Evolutionary conservation across 1,284 basidiomycete genomes (phyloP).

Genomic region (Ustilago crameri): DNA sequence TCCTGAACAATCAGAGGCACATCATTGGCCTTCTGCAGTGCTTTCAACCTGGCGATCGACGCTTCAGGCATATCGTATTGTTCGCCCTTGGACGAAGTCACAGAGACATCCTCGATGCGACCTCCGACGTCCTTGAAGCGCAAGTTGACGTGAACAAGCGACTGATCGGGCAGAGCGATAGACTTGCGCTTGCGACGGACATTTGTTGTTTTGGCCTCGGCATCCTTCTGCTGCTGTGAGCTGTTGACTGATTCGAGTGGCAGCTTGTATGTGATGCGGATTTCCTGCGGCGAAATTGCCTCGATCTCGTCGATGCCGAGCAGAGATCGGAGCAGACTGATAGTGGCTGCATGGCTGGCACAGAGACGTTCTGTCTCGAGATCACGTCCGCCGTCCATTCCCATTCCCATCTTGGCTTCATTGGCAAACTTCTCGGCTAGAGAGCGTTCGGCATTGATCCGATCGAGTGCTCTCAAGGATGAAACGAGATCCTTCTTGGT

Average conservation of each 20-base stretch:
- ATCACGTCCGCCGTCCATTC: slow-evolving; percentile 55
- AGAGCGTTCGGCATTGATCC: slow-evolving; percentile 57
- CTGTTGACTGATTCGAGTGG: slow-evolving; percentile 32
- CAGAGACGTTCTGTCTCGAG: slow-evolving; percentile 58
- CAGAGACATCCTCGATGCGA: slow-evolving; percentile 39
- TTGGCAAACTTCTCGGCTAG: slow-evolving; percentile 59
- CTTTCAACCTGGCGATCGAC: slow-evolving; percentile 35
- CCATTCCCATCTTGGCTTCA: slow-evolving; percentile 59
- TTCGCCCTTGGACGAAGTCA: slow-evolving; percentile 45
- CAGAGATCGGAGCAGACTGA: slow-evolving; percentile 40
- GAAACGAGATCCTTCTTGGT: slow-evolving; percentile 59
- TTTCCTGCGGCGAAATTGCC: slow-evolving; percentile 30
- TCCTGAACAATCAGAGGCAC: slow-evolving; percentile 52
- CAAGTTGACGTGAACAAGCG: slow-evolving; percentile 38
- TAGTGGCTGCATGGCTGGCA: slow-evolving; percentile 45
- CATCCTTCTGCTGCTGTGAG: slow-evolving; percentile 14
- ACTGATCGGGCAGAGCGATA: slow-evolving; percentile 36
- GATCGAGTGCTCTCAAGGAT: slow-evolving; percentile 49
- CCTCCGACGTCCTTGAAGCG: slow-evolving; percentile 51
- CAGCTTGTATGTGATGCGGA: slow-evolving; percentile 47
- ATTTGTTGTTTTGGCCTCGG: slow-evolving; percentile 7
- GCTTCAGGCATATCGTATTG: slow-evolving; percentile 50
- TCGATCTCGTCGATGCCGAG: slow-evolving; percentile 50
- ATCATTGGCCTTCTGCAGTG: slow-evolving; percentile 49
- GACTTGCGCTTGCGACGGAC: slow-evolving; percentile 45